Evolutionary conservation across 352 stramenopile species (phyloP).

Genomic region (Globisporangium mamillatum): DNA sequence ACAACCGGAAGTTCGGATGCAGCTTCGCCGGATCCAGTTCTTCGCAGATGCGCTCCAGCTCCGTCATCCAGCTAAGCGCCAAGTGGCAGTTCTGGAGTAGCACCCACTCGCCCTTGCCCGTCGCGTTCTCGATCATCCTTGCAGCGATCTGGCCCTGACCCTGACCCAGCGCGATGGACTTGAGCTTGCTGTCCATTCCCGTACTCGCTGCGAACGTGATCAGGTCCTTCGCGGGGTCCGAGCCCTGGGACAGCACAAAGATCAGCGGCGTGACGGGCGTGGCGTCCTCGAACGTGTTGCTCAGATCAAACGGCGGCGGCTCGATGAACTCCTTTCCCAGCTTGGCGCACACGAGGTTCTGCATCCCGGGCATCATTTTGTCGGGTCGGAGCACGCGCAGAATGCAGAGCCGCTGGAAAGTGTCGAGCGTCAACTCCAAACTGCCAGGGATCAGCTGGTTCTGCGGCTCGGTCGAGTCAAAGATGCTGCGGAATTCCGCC

Average conservation of each 20-base stretch:
- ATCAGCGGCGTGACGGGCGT: conserved; percentile 89
- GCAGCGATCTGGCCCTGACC: conserved; percentile 90
- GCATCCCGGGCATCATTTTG: conserved; percentile 87
- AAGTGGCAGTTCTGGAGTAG: conserved; percentile 95
- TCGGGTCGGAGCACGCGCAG: conserved; percentile 77
- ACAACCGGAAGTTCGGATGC: conserved; percentile 93
- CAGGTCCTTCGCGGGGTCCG: conserved; percentile 92
- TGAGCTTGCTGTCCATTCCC: conserved; percentile 88
- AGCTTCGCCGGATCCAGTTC: conserved; percentile 78
- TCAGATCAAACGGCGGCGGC: conserved; percentile 88
- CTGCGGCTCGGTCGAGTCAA: conserved; percentile 80
- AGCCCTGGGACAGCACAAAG: conserved; percentile 93
- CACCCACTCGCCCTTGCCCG: conserved; percentile 91
- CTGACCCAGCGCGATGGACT: conserved; percentile 92
- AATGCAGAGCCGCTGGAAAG: conserved; percentile 82
- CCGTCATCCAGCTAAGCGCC: conserved; percentile 93
- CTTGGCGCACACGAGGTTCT: conserved; percentile 85
- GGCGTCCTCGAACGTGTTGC: conserved; percentile 89
- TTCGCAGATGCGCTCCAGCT: conserved; percentile 94
- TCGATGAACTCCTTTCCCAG: conserved; percentile 90
- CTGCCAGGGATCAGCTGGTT: conserved; percentile 64
- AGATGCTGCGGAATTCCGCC: conserved; percentile 60
- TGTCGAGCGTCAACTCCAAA: conserved; percentile 61
- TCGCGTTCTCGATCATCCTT: conserved; percentile 88
- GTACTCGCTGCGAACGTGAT: conserved; percentile 87